phyloP scores from a whole-genome alignment of 805 yeast genomes.

The Tetrapisispora pingtungensis region DNA sequence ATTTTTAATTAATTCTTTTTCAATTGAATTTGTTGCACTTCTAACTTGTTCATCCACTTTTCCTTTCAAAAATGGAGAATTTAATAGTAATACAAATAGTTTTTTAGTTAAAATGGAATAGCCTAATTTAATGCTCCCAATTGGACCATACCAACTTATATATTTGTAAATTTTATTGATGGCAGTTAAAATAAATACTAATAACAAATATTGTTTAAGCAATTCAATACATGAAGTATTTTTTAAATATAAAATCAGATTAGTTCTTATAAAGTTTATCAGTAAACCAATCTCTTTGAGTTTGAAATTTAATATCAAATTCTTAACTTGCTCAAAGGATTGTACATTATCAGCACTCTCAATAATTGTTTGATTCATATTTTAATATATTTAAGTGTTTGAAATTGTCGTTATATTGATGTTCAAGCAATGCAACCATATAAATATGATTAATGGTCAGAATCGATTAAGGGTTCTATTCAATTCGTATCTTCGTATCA shows the following conservation, averaged over 20 bases:
- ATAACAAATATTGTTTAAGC: conserved; percentile 20
- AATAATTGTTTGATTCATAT: too few species aligned
- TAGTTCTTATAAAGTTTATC: too few species aligned
- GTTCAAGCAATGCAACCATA: too few species aligned
- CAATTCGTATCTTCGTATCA: too few species aligned
- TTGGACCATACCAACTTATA: conserved; percentile 33
- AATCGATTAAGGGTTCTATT: too few species aligned
- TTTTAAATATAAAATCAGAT: not conserved
- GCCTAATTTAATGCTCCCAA: conserved; percentile 21
- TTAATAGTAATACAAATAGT: conserved; percentile 28
- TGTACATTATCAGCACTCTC: too few species aligned
- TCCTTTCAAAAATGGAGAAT: conserved; percentile 43
- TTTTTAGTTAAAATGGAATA: conserved; percentile 15
- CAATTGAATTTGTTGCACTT: conserved; percentile 40
- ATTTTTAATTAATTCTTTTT: conserved; percentile 47
- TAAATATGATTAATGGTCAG: too few species aligned
- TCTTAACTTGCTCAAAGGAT: too few species aligned
- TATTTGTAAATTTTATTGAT: conserved; percentile 10
- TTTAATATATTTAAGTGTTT: too few species aligned
- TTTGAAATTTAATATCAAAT: not conserved
- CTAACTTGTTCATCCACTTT: conserved; percentile 54
- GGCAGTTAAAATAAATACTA: conserved; percentile 3
- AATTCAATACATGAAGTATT: conserved; percentile 1
- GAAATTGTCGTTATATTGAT: too few species aligned
- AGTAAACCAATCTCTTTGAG: not conserved